Evolutionary conservation across 208 protist species (phyloP), one percentile per base, ranked within the genome.

Genomic region (Crithidia bombi): DNA sequence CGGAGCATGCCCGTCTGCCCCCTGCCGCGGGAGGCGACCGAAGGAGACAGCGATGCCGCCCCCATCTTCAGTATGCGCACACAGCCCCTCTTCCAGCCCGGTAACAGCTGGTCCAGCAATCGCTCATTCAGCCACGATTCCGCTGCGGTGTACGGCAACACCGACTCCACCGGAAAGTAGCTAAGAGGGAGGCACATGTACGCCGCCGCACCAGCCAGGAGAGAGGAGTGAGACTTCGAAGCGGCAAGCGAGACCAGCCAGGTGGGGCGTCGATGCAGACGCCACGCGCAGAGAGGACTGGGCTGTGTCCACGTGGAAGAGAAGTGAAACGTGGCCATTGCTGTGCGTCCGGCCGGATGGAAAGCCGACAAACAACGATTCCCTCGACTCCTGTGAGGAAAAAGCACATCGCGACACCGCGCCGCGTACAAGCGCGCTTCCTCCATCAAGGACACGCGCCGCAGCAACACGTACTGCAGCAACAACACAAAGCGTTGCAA

Each of bases 151-250:
- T 77, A 76, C 0, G 85, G 83, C 50, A 93, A 54, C 39, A 93
- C 75, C 1, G 78, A 35, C 51, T 85, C 75, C 49, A 90, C 43
- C 7, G 87, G 87, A 54, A 89, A 93, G 69, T 93, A 90, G 28
- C 82, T 79, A 10, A 87, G 64, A n/a, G 85, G 85, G 49, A 90
- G 74, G 61, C 84, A 90, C 5, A 85, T 38, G 25, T 65, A 85
- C 19, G 41, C 35, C 19, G 35, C 52, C 6, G 10, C 17, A 35
- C 6, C 28, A 36, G 26, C 21, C 4, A 28, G 50, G 6, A 23
- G 55, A 50, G 21, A 36, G 17, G 17, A 17, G 44, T 2, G 28
- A 11, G 39, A 23, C 4, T 33, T 15, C 44, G 17, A 12, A 71
- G 35, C 21, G 72, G 75, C 35, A 76, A 71, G 35, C 21, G 72